Evolutionary conservation across 306 rosid species (phyloP).

Genomic region (Castanea sativa): DNA sequence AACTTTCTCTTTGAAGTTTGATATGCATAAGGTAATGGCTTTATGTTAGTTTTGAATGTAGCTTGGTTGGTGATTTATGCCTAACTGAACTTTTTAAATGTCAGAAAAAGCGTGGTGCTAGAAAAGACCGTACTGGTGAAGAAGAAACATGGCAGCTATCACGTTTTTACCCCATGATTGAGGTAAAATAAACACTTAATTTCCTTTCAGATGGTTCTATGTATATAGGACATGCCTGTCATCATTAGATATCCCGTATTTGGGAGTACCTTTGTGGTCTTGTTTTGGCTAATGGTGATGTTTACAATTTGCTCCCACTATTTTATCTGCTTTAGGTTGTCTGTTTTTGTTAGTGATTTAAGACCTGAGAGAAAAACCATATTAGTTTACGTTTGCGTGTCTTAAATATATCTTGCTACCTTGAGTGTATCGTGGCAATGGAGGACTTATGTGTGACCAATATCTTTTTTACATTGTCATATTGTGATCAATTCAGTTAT

Average conservation of each 20-base stretch:
- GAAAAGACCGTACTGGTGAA: conserved; percentile 81
- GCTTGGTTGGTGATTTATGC: conserved; percentile 9
- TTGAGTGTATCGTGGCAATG: background rate
- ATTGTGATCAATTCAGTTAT: background rate
- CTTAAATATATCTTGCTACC: background rate
- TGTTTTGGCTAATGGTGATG: background rate
- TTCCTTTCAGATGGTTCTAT: background rate
- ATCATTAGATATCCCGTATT: background rate
- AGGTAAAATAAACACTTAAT: conserved; percentile 43
- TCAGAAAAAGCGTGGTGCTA: conserved; percentile 83
- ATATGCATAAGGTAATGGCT: conserved; percentile 63
- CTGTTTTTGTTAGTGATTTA: background rate
- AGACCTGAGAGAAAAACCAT: background rate
- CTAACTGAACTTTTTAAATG: conserved; percentile 32
- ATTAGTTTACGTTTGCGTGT: background rate
- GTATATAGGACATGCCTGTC: background rate
- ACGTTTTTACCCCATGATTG: conserved; percentile 90
- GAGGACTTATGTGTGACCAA: background rate
- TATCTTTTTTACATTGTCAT: background rate
- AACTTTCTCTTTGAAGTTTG: conserved; percentile 81
- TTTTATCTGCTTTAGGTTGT: background rate
- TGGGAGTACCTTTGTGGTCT: background rate
- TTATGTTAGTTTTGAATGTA: conserved; percentile 5
- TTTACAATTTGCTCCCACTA: background rate
- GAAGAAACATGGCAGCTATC: conserved; percentile 84